Base-by-base conservation (phyloP, 2,329 filamentous ascomycete species). In the Colletotrichum destructivum region DNA sequence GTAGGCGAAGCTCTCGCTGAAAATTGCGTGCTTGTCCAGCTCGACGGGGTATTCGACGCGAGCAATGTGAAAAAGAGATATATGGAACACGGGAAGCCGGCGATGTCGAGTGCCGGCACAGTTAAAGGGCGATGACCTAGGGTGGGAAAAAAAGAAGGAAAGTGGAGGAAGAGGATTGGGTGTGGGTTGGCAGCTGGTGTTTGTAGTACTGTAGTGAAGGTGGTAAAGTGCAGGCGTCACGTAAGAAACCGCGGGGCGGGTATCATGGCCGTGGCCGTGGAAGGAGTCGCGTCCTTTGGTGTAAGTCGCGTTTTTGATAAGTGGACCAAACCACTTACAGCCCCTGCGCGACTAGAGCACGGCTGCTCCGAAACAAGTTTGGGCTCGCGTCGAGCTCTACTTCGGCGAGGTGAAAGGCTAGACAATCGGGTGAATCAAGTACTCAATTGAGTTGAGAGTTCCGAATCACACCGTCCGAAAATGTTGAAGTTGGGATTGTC, bases 1-100 rank as follows among this genome's bases (percentile, higher is more conserved):
- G 75, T 78, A 72, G 75, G 75, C 64, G 69, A 64, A 59, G 73
- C 69, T 71, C 52, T 56, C 31, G 60, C 51, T 56, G 51, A 62
- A 66, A 51, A 55, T 73, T 59, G 52, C 11, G 46, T 51, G 40
- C 44, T 60, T 21, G 47, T 72, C 69, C 65, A 72, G 65, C n/a
- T 69, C 51, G 38, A 35, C 52, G 23, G 21, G 18, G 31, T 31
- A 26, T 35, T 52, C 21, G 52, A 54, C 15, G 31, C n/a, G 65
- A 42, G n/a, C 8, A 40, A 56, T 38, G 13, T 23, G 16, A 16
- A 26, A 59, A 61, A 56, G 31, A n/a, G 11, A 44, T 23, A 46
- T 47, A 35, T 38, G 44, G 15, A 18, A 51, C 44, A 23, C 21
- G 46, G 5, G n/a, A 40, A 46, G 55, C 54, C 62, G 68, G 64